These are phyloP conservation scores for Podospora comata DNA, from an alignment of 495 filamentous ascomycete species.

Conservation along the genomic window DNA sequence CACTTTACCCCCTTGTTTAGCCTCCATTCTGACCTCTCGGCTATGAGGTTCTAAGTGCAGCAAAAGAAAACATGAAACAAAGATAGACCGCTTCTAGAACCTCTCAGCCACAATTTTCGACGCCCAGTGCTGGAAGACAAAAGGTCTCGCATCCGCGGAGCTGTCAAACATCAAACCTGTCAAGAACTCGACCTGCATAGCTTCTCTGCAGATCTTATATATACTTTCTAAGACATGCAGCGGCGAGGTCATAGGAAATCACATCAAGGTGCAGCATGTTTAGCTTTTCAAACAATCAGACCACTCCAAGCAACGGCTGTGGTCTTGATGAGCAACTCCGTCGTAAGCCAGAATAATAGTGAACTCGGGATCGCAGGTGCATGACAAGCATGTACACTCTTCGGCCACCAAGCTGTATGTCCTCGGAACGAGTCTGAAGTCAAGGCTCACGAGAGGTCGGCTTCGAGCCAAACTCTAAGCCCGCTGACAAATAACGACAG, in stretches of 20 bases:
- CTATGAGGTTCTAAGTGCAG: neutral
- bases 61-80: neutral
- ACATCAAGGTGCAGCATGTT: neutral
- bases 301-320: neutral
- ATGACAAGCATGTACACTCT: too few relatives aligned
- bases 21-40: neutral
- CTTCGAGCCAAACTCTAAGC: too few relatives aligned
- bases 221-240: neutral
- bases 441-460: too few relatives aligned
- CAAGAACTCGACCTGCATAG: neutral
- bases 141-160: neutral
- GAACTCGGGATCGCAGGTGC: too few relatives aligned
- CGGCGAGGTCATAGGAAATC: neutral
- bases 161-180: neutral
- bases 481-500: too few relatives aligned
- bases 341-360: too few relatives aligned
- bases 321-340: too few relatives aligned
- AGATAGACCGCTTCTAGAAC: neutral
- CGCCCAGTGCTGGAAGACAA: neutral
- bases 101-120: neutral
- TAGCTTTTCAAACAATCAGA: neutral
- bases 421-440: too few relatives aligned
- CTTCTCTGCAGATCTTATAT: neutral
- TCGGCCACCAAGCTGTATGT: too few relatives aligned
- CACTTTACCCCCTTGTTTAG: neutral